Conservation (phyloP, 257 asterid genomes). For the Nicotiana obtusifolia region DNA sequence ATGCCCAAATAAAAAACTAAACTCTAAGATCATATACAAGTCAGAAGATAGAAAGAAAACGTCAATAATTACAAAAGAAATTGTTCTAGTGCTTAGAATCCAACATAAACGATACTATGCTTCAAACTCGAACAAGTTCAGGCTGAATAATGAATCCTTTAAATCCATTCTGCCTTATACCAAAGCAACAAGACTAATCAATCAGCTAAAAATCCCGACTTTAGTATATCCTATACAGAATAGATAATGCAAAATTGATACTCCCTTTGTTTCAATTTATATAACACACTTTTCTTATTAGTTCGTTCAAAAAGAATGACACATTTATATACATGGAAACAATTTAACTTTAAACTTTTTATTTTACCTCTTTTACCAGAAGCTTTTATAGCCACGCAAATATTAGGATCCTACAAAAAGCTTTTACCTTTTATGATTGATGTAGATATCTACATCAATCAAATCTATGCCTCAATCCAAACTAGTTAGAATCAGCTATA, state of each 20-base stretch:
- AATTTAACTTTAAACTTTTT: too few relatives aligned
- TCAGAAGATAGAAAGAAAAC: neutral
- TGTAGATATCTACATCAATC: neutral
- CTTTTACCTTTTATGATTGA: too few relatives aligned
- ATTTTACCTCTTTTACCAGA: too few relatives aligned
- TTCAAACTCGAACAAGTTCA: neutral
- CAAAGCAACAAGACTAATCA: neutral
- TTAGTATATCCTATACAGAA: too few relatives aligned
- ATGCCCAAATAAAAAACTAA: neutral
- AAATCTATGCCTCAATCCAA: neutral
- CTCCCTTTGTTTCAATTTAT: too few relatives aligned
- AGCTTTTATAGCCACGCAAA: too few relatives aligned
- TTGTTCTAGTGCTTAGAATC: neutral
- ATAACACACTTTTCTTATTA: too few relatives aligned
- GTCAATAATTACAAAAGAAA: neutral
- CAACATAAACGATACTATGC: neutral
- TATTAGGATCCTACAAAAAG: too few relatives aligned
- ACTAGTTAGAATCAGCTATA: neutral
- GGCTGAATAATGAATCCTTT: neutral
- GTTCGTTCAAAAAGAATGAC: too few relatives aligned
- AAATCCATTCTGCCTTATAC: neutral
- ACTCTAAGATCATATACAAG: neutral
- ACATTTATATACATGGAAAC: too few relatives aligned
- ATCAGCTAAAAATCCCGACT: neutral
- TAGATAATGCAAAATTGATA: too few relatives aligned